A percentile compares a stretch with the other conserved stretches of the same genome.
Conservation (phyloP, 2,329 filamentous ascomycete genomes). For the Fragosphaeria purpurea region DNA sequence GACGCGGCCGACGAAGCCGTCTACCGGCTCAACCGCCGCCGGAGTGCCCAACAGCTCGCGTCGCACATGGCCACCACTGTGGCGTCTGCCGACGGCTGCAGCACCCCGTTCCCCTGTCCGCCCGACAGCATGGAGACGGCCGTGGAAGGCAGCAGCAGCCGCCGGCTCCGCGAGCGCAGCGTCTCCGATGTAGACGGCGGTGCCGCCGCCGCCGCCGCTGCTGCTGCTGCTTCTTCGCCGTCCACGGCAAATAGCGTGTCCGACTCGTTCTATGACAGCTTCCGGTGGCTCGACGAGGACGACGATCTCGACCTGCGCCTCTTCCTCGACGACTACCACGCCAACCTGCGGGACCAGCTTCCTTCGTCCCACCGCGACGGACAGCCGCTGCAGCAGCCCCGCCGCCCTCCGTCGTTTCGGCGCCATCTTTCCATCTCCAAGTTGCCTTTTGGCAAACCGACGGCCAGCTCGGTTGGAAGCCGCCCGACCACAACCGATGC, state of each 20-base stretch:
- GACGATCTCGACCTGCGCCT: conserved; percentile 59
- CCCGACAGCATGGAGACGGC: conserved; percentile 12
- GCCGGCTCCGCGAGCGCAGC: conserved; percentile 1
- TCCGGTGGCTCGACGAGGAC: conserved; percentile 66
- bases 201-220: not conserved
- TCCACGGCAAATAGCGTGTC: conserved; percentile 21
- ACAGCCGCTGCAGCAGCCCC: too few species aligned
- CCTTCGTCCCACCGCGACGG: conserved; percentile 31
- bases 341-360: conserved; percentile 43
- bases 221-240: too few species aligned
- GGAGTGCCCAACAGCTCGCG: conserved; percentile 22
- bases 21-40: conserved; percentile 34
- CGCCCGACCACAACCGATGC: conserved; percentile 37
- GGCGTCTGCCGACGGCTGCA: not conserved
- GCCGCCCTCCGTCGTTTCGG: conserved; percentile 51
- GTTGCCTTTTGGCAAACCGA: conserved; percentile 49
- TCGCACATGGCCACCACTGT: conserved; percentile 17
- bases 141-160: not conserved
- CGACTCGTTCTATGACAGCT: conserved; percentile 54
- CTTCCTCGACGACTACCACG: conserved; percentile 60
- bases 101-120: conserved; percentile 5
- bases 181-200: not conserved
- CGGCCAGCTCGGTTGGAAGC: conserved; percentile 26
- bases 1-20: conserved; percentile 44
- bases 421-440: conserved; percentile 64